A percentile compares a stretch with the other conserved stretches of the same genome.
phyloP scores from a whole-genome alignment of 2,329 filamentous ascomycete species.

The Beauveria asiatica region DNA sequence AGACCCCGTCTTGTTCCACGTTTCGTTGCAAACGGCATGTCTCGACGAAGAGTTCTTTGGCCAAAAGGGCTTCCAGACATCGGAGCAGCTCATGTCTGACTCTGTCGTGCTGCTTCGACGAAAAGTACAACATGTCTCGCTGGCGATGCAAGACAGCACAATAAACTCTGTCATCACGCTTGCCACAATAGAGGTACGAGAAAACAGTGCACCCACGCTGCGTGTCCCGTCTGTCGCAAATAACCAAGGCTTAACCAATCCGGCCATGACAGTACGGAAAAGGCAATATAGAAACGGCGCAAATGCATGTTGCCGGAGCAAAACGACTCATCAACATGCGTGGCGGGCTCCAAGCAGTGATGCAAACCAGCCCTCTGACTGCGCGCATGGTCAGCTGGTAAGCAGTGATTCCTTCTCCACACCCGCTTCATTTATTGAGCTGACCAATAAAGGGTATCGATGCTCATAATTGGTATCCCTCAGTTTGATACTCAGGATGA shows the following conservation, averaged over 20 bases:
- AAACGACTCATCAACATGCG: conserved; percentile 40
- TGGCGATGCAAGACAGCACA: conserved; percentile 45
- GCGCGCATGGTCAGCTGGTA: conserved; percentile 48
- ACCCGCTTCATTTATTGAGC: background rate
- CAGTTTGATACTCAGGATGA: conserved; percentile 47
- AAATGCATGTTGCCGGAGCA: conserved; percentile 41
- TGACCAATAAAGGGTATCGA: conserved; percentile 39
- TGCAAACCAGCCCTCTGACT: conserved; percentile 41
- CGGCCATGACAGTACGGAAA: conserved; percentile 39
- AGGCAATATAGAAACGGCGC: conserved; percentile 34
- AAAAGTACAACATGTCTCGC: conserved; percentile 36
- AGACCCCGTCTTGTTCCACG: conserved; percentile 49
- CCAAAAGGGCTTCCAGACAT: conserved; percentile 43
- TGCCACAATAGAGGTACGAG: conserved; percentile 46
- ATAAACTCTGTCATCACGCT: conserved; percentile 49
- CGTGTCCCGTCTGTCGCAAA: background rate
- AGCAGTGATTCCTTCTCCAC: conserved; percentile 14
- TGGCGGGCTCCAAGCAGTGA: conserved; percentile 41
- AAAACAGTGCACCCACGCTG: background rate
- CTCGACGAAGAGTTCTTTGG: conserved; percentile 45
- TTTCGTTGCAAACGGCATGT: conserved; percentile 50
- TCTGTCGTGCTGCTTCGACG: conserved; percentile 43
- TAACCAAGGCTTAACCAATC: background rate
- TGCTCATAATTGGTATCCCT: conserved; percentile 43
- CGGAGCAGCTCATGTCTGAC: conserved; percentile 48